Evolutionary conservation across 495 filamentous ascomycete species (phyloP).

Genomic region (Penicillium bovifimosum): DNA sequence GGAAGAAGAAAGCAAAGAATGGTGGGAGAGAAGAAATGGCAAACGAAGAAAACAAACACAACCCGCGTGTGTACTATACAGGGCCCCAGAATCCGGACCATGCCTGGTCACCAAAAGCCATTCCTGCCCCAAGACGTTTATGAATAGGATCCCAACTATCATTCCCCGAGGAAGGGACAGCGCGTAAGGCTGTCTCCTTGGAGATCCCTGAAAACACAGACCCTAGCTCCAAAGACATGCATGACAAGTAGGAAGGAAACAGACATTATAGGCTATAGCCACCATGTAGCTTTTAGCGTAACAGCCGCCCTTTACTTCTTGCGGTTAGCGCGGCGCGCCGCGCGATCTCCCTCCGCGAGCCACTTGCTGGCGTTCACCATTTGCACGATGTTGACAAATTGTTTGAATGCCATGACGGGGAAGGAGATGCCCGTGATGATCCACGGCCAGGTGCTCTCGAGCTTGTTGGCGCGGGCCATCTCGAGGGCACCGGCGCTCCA

Average conservation of each 20-base stretch:
- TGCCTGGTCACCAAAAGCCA: constrained; percentile 11
- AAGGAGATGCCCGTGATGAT: constrained; percentile 72
- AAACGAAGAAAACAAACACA: constrained; percentile 15
- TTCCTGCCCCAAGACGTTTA: constrained; percentile 18
- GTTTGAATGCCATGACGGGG: constrained; percentile 86
- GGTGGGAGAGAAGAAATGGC: not conserved
- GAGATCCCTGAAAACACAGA: constrained; percentile 23
- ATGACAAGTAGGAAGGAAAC: constrained; percentile 20
- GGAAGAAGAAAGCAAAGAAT: constrained; percentile 8
- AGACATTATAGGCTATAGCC: not conserved
- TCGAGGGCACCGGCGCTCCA: constrained; percentile 90
- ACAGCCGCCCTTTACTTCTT: constrained; percentile 22
- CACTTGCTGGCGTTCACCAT: constrained; percentile 88
- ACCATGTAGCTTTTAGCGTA: not conserved
- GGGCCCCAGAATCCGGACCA: constrained; percentile 10
- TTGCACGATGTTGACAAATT: constrained; percentile 90
- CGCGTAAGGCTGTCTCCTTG: constrained; percentile 7
- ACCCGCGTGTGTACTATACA: constrained; percentile 26
- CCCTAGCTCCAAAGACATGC: constrained; percentile 41
- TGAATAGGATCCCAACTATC: constrained; percentile 18
- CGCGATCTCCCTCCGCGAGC: constrained; percentile 81
- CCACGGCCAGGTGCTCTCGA: constrained; percentile 82
- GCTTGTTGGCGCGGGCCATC: constrained; percentile 87
- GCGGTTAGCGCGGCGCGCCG: constrained; percentile 28
- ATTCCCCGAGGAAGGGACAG: constrained; percentile 14